phyloP scores from a whole-genome alignment of 108 stramenopile genomes.

The Nitzschia sp. region DNA sequence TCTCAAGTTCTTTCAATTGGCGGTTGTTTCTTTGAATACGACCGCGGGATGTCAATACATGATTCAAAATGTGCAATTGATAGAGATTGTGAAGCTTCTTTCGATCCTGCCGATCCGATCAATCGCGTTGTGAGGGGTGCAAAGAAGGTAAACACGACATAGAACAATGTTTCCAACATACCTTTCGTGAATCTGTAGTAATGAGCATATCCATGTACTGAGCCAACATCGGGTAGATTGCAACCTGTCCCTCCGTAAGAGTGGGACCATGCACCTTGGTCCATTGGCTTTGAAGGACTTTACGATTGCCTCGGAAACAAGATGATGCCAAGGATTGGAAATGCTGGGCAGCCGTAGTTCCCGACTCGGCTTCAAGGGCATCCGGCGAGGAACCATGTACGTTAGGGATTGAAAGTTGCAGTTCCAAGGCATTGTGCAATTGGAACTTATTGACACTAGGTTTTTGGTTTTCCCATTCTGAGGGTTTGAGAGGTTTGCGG shows the following conservation, averaged over 20 bases:
- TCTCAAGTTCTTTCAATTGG: conserved; percentile 44
- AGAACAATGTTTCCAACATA: conserved; percentile 18
- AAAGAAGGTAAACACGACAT: neutral
- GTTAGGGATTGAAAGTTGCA: neutral
- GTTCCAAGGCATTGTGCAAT: neutral
- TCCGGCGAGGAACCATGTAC: neutral
- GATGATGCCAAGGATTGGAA: conserved; percentile 16
- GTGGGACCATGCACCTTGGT: neutral
- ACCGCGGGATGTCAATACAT: conserved; percentile 64
- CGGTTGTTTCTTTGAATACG: conserved; percentile 68
- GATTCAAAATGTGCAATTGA: conserved; percentile 72
- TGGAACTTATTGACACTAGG: neutral
- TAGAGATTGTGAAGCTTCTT: conserved; percentile 51
- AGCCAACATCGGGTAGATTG: conserved; percentile 28
- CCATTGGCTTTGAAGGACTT: conserved; percentile 30
- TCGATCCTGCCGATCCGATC: conserved; percentile 32
- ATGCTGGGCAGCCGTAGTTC: neutral
- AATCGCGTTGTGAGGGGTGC: too few relatives aligned
- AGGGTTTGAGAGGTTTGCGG: conserved; percentile 20
- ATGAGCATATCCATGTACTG: conserved; percentile 50
- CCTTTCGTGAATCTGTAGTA: conserved; percentile 46
- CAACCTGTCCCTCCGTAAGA: conserved; percentile 15
- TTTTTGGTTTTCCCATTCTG: conserved; percentile 5
- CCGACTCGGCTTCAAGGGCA: neutral
- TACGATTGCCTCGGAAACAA: conserved; percentile 16